Evolutionary conservation across 345 rosid species (phyloP), one percentile per base, ranked within the genome.

Genomic region (Sapria himalayana): DNA sequence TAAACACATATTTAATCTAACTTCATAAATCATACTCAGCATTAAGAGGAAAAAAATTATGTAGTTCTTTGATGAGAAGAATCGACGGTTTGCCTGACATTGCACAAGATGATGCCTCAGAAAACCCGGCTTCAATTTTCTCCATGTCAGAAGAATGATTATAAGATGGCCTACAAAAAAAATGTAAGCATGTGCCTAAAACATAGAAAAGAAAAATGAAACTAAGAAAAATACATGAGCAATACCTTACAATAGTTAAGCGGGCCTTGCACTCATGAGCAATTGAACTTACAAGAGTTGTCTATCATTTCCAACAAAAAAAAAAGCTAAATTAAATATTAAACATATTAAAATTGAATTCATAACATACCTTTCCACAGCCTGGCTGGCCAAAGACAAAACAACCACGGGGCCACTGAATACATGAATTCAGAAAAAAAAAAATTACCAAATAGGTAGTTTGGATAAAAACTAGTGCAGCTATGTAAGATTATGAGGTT

Each of bases 351-450:
- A 25, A 5, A 2, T 13, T 24, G 7, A n/a, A n/a, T 12, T 15
- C 0, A n/a, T 15, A n/a, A 17, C 13, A 15, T 61, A 86, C 98
- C 93, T 89, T 89, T 23, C 98, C 98, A 9, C 91, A 78, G 39
- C 93, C 94, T 2, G 94, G 94, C 12, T 92, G 93, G 22, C 98
- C 93, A 21, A 78, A 82, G 5, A 86, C 52, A 37, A 86, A 89
- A 63, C 81, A 62, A 43, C 94, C 92, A 52, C 68, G 65, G 43
- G 82, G 81, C 93, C 91, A 81, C 92, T 78, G 69, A 38, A 58
- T 3, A 25, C 49, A 44, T 12, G 38, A 51, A 36, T 7, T 17
- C 33, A 25, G 33, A 12, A 53, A 45, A 13, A 25, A 38, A 23
- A 15, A 5, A 35, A 16, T 6, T 29, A 37, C 7, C 0, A 14